Base-by-base conservation (phyloP, 352 stramenopile genomes). In the Globisporangium radiosum region DNA sequence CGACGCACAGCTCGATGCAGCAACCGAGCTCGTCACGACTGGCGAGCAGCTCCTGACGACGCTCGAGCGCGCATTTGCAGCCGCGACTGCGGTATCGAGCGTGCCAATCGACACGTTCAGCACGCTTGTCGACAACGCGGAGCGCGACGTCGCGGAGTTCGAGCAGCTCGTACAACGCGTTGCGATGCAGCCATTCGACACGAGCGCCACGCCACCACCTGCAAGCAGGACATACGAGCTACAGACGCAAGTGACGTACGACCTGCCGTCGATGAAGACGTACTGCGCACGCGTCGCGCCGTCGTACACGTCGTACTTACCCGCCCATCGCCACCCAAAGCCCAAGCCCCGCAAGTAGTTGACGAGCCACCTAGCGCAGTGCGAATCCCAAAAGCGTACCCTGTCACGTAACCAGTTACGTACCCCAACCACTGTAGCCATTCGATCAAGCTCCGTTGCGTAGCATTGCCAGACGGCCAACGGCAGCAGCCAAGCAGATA, bases 221-320 rank as follows among this genome's bases (percentile, higher is more conserved):
- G 25, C 25, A 33, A 33, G 25, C 44, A 48, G 36, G 44, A 14
- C 9, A 42, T 47, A 39, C 8, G 39, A 68, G 45, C n/a, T 33
- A 6, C 45, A 57, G 8, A 65, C 6, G 58, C 65, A 15, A 33
- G 39, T 76, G 33, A 59, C 50, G 36, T 70, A 73, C 47, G 76
- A 89, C 49, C 61, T 90, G 37, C 80, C 82, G 19, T 90, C 80
- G 59, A 90, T 90, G 82, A 68, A 87, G 61, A 71, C 58, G 6
- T 90, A 89, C 62, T 83, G 71, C 59, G 71, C 71, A 5, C 69
- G 71, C 14, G 78, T 85, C 15, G 78, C 82, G 13, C 78, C 76
- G 3, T 78, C 78, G 13, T 89, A 88, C 64, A 64, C 71, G 1
- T 80, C 78, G 42, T 92, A 90, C 44, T 57, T 85, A 15, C 43